Evolutionary conservation across 768 basidiomycete genomes (phyloP).

Genomic region (Suillus decipiens): DNA sequence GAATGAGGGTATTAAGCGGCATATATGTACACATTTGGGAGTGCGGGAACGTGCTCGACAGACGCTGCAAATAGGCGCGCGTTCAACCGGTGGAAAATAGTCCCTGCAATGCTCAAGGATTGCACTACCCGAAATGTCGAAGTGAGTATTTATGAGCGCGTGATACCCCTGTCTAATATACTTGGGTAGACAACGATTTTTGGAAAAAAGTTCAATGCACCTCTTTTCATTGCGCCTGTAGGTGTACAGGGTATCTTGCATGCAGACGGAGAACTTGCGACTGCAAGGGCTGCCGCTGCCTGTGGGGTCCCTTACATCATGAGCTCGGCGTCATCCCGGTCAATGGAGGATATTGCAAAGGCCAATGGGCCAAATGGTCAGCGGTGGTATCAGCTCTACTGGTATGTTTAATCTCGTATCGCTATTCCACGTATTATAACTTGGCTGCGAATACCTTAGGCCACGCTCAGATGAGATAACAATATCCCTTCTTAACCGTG

Average conservation of each 20-base stretch:
- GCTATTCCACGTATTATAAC: background rate
- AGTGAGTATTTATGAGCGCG: constrained; percentile 37
- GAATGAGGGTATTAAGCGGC: constrained; percentile 43
- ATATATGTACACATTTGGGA: constrained; percentile 77
- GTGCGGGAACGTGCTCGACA: constrained; percentile 72
- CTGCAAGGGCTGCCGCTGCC: constrained; percentile 62
- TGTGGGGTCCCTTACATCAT: constrained; percentile 71
- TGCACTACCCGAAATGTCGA: constrained; percentile 59
- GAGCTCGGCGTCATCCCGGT: constrained; percentile 71
- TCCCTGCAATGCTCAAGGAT: constrained; percentile 79
- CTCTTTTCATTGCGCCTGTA: constrained; percentile 70
- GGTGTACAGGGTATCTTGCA: constrained; percentile 80
- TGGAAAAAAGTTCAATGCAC: constrained; percentile 61
- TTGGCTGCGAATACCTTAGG: constrained; percentile 39
- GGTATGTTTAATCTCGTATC: constrained; percentile 41
- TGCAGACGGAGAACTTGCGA: constrained; percentile 69
- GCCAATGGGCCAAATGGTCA: constrained; percentile 63
- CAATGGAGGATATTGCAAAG: constrained; percentile 76
- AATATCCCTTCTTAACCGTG: constrained; percentile 63
- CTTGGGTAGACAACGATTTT: constrained; percentile 65
- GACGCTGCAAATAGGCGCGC: constrained; percentile 65
- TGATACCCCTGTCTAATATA: background rate
- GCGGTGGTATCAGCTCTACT: constrained; percentile 84
- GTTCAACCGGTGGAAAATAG: constrained; percentile 67
- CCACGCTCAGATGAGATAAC: constrained; percentile 61